Evolutionary conservation across 768 basidiomycete genomes (phyloP).

Genomic region (Chalciporus sphaerocephalus): DNA sequence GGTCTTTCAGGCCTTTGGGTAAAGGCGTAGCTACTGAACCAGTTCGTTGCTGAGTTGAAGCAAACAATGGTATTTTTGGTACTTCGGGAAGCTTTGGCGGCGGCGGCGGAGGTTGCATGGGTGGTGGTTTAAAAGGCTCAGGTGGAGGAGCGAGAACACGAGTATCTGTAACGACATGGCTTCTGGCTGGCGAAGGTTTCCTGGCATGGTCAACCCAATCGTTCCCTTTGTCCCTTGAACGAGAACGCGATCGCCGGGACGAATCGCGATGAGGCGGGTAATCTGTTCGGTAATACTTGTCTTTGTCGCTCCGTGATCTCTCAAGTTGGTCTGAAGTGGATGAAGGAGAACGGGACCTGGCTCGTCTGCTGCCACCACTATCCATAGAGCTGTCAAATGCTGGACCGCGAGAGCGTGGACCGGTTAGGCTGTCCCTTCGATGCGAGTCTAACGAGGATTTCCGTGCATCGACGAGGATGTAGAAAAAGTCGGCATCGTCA

Average conservation of each 20-base stretch:
- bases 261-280: slow-evolving; percentile 5
- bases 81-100: slow-evolving; percentile 12
- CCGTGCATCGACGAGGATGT: slow-evolving; percentile 8
- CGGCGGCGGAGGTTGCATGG: slow-evolving; percentile 20
- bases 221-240: slow-evolving; percentile 11
- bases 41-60: slow-evolving; percentile 8
- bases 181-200: slow-evolving; percentile 1
- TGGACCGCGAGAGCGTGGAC: slow-evolving; percentile 15
- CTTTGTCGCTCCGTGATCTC: slow-evolving; percentile 16
- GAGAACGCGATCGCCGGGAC: slow-evolving; percentile 8
- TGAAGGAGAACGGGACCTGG: slow-evolving; percentile 25
- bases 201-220: background rate
- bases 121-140: slow-evolving; percentile 14
- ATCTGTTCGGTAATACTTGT: slow-evolving; percentile 1
- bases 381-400: slow-evolving; percentile 10
- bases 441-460: slow-evolving; percentile 10
- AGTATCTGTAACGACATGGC: background rate
- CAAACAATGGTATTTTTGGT: slow-evolving; percentile 21
- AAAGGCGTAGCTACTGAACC: background rate
- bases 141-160: slow-evolving; percentile 6
- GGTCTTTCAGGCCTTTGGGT: slow-evolving; percentile 15
- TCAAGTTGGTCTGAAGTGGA: slow-evolving; percentile 26
- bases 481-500: slow-evolving; percentile 21
- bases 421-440: slow-evolving; percentile 17
- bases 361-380: slow-evolving; percentile 6